phyloP scores from a whole-genome alignment of 371 early-diverging fungal genomes.

The Mucor ambiguus region DNA sequence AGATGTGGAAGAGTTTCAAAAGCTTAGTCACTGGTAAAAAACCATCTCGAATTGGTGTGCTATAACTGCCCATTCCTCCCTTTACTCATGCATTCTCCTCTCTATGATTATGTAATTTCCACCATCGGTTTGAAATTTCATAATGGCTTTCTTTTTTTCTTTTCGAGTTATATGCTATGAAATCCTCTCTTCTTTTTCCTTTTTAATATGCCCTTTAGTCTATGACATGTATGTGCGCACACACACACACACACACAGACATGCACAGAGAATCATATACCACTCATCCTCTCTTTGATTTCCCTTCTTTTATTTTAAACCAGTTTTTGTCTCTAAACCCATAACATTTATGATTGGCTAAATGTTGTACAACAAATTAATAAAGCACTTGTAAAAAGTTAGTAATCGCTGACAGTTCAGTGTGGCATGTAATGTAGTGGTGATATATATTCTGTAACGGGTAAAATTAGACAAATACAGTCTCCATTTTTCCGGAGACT shows the following conservation, averaged over 20 bases:
- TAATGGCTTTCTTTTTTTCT: neutral
- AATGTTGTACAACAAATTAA: slow-evolving; percentile 8
- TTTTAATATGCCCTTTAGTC: neutral
- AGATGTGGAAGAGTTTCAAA: slow-evolving; percentile 52
- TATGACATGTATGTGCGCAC: neutral
- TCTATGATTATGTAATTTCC: slow-evolving; percentile 3
- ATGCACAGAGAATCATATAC: slow-evolving; percentile 8
- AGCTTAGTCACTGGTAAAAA: slow-evolving; percentile 45
- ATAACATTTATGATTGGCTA: neutral
- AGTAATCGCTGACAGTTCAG: neutral
- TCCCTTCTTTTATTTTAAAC: neutral
- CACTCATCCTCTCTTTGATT: slow-evolving; percentile 4
- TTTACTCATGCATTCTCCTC: neutral
- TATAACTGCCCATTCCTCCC: slow-evolving; percentile 19
- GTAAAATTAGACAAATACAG: neutral
- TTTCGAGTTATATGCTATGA: neutral
- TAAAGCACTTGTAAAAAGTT: slow-evolving; percentile 1
- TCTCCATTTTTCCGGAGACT: neutral
- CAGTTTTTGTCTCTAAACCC: neutral
- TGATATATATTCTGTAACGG: neutral
- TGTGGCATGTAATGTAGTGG: neutral
- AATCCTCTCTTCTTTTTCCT: neutral
- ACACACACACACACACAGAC: neutral
- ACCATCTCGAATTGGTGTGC: slow-evolving; percentile 44
- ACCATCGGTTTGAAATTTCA: neutral